phyloP scores from a whole-genome alignment of 2,329 filamentous ascomycete species.

The Monilinia fructicola region DNA sequence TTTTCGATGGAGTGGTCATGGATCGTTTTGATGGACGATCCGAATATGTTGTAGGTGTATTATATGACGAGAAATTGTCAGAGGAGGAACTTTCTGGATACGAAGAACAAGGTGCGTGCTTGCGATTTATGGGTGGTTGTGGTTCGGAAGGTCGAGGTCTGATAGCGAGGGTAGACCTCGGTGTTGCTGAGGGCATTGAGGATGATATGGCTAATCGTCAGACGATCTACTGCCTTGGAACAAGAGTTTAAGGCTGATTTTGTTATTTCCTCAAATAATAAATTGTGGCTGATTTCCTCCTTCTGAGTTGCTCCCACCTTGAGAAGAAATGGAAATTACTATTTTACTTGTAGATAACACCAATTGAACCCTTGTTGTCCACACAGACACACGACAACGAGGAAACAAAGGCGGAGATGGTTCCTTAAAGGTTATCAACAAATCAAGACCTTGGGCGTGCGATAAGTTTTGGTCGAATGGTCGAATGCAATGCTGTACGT shows the following conservation, averaged over 20 bases:
- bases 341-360: constrained; percentile 10
- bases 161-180: constrained; percentile 35
- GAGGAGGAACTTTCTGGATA: constrained; percentile 30
- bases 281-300: constrained; percentile 1
- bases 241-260: background rate
- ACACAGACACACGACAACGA: constrained; percentile 6
- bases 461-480: constrained; percentile 11
- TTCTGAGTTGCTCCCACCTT: constrained; percentile 5
- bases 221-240: background rate
- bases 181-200: constrained; percentile 39
- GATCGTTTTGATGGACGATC: constrained; percentile 39
- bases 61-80: constrained; percentile 28
- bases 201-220: background rate
- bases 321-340: constrained; percentile 15
- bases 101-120: constrained; percentile 37
- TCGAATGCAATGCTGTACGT: constrained; percentile 17
- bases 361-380: constrained; percentile 11
- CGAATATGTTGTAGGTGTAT: constrained; percentile 24
- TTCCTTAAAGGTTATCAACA: background rate
- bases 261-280: background rate
- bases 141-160: constrained; percentile 32
- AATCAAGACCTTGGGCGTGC: background rate
- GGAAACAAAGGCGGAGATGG: constrained; percentile 9
- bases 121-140: constrained; percentile 31
- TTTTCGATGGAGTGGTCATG: constrained; percentile 45